Base-by-base conservation (phyloP, 202 grass and related monocot genomes). In the Saccharum hybrid region DNA sequence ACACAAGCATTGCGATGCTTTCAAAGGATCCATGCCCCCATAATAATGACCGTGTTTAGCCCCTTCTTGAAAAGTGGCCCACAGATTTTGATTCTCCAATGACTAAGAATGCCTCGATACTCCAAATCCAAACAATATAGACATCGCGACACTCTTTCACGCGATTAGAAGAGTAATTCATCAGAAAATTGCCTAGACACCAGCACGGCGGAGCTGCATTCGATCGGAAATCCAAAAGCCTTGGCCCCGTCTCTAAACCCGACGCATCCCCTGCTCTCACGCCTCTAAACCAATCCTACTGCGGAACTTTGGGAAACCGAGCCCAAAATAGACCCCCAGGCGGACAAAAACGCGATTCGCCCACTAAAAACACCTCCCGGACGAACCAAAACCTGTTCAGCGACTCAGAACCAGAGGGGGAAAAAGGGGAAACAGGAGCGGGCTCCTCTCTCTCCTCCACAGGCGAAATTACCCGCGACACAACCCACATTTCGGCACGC, bases 401-500 rank as follows among this genome's bases (percentile, higher is more conserved):
- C 1, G 36, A 67, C 22, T 7, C 11, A 2, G 14, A 3, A 45
- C 3, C 2, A 1, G 8, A 43, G 3, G 2, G 0, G 0, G 0
- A 56, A 56, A 28, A 42, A 39, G 13, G 43, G 21, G n/a, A 51
- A 54, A 66, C 7, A 57, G 42, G 45, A 41, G 43, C 16, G 21
- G 46, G 3, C 3, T n/a, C 8, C 19, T 6, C 64, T 34, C 37
- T 11, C 64, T 11, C 64, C 18, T 69, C 63, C n/a, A 37, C 18
- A 23, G 12, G 23, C 5, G 37, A 74, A 81, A 81, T 78, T 60
- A 70, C 51, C 18, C 39, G 0, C 41, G 2, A 7, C 18, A 30
- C 19, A 13, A 78, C 63, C 74, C 66, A 63, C 74, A 85, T 79
- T 78, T 40, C 66, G 36, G 64, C 37, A 28, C 38, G 48, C 38